Evolutionary conservation across 192 early-diverging fungal genomes (phyloP), one percentile per base, ranked within the genome.

Genomic region (Coemansia guatemalensis): DNA sequence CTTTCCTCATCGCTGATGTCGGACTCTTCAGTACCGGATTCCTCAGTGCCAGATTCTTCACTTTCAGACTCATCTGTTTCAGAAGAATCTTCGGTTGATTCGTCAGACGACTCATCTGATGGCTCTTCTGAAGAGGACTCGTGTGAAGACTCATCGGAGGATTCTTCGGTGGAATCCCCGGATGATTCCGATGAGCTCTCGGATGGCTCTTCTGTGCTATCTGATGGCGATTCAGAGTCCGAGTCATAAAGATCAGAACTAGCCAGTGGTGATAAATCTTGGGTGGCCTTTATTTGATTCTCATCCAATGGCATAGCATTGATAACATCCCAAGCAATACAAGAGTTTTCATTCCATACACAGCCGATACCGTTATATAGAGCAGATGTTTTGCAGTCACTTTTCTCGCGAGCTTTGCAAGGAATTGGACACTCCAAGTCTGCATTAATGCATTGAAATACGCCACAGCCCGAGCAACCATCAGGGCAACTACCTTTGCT

Each of bases 381-480:
- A 3, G 52, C 29, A 1, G 50, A 30, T 3, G 67, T 69, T 8
- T 67, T 65, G 32, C 76, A 79, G 17, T 20, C 33, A 23, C 21
- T 22, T 21, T 60, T 27, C 7, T 60, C 26, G 3, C 68, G 58
- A 5, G 49, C 23, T 27, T 56, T 27, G 53, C 76, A 79, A 0
- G 67, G 57, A 1, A 61, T 52, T 0, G 76, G 76, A 58, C 76
- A 79, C 30, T 64, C 48, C 9, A 73, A 48, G 1, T 65, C 67
- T 20, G 54, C 27, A 25, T 58, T 65, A 3, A 73, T 62, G 64
- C 76, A 79, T 60, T 68, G 64, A 64, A 69, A 69, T 22, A 32
- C 51, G 3, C 63, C 70, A 47, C 76, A 79, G 0, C 63, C 66
- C 52, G 51, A 55, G 50, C 76, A 79, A 27, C 64, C 70, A 8